Percentiles rank a stretch among this genome's conserved stretches.
Conservation (phyloP, 371 early-diverging fungal species). For the Apophysomyces sp. region DNA sequence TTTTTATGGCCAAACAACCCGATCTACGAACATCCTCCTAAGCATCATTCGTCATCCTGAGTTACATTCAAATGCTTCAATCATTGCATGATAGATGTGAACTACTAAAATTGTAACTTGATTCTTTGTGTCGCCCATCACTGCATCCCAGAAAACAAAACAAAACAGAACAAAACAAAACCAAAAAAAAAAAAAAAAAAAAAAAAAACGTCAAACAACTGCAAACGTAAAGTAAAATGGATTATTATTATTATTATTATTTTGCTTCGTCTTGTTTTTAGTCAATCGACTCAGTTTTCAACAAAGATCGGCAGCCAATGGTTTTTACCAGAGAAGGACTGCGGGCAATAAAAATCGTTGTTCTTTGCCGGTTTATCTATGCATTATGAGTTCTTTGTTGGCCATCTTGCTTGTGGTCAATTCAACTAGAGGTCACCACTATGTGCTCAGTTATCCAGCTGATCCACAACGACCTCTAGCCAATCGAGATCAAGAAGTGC, state of each 20-base stretch:
- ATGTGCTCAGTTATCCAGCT: slow-evolving; percentile 65
- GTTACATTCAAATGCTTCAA: background rate
- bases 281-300: background rate
- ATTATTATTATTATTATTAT: background rate
- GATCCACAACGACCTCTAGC: slow-evolving; percentile 38
- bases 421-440: slow-evolving; percentile 72
- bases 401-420: slow-evolving; percentile 68
- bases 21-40: slow-evolving; percentile 3
- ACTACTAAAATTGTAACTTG: too few species aligned
- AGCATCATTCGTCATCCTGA: background rate
- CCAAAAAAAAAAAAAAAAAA: background rate
- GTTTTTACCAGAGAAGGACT: background rate
- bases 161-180: background rate
- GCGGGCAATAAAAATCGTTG: background rate
- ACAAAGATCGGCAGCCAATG: too few species aligned
- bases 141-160: too few species aligned
- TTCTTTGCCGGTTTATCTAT: background rate
- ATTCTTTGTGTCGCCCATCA: too few species aligned
- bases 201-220: background rate
- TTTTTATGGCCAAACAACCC: slow-evolving; percentile 21
- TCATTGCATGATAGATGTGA: background rate
- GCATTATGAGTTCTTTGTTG: slow-evolving; percentile 38
- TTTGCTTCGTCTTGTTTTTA: background rate
- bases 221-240: background rate
- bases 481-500: background rate